A percentile compares a stretch with the other conserved stretches of the same genome.
Conservation (phyloP, 2,329 filamentous ascomycete genomes). For the Pseudocercospora cruenta region DNA sequence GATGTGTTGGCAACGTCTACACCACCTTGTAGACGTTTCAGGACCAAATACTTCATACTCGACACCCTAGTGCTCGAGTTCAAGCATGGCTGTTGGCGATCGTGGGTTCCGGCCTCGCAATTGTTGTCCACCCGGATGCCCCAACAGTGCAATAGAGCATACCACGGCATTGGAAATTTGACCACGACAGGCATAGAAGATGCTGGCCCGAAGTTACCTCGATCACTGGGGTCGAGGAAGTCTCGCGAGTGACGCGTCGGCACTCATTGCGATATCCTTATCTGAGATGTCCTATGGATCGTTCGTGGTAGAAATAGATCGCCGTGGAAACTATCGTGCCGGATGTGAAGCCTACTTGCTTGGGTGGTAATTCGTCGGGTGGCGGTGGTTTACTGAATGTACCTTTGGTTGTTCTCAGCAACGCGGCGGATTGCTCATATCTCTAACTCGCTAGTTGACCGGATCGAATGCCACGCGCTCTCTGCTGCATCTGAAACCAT, state of each 20-base stretch:
- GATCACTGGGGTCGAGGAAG: neutral
- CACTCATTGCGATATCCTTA: neutral
- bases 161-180: slow-evolving; percentile 5
- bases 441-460: neutral
- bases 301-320: neutral
- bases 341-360: neutral
- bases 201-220: neutral
- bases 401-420: neutral
- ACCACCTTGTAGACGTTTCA: no score
- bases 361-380: neutral
- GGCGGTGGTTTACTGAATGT: neutral
- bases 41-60: no score
- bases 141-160: slow-evolving; percentile 1
- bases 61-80: neutral
- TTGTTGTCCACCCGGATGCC: neutral
- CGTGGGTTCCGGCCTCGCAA: no score
- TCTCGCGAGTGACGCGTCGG: neutral
- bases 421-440: neutral
- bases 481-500: neutral
- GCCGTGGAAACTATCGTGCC: neutral
- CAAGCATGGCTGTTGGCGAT: no score
- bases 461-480: neutral
- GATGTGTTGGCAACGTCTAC: neutral
- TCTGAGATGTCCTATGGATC: neutral
- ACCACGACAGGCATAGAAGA: neutral